Evolutionary conservation across 2,329 filamentous ascomycete genomes (phyloP), one percentile per base, ranked within the genome.

Genomic region (Penicillium expansum): DNA sequence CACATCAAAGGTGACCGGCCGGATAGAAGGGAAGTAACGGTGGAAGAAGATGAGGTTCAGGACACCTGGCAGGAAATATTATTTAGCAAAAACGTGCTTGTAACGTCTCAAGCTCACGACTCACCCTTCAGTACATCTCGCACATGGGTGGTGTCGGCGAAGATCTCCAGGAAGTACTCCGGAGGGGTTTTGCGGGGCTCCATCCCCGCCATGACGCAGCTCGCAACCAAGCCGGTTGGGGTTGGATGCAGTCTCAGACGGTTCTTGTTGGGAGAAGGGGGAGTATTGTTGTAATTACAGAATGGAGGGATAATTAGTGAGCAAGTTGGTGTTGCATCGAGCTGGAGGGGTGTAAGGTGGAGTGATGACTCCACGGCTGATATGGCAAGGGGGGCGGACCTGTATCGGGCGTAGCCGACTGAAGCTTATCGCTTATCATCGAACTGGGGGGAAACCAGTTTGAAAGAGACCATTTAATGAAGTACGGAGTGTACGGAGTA

Each of bases 1-100:
- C 62, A 97, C 86, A 71, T 97, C 92, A 77, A 91, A 88, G 62
- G 91, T 92, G 62, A 86, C 84, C 6, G 94, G 93, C 41, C 85
- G 81, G 66, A 97, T 84, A 57, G 91, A 87, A 56, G 91, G 91
- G 81, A 97, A 97, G 84, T 93, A 96, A 70, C 94, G 89, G 79
- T 97, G 92, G 83, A 97, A 97, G 85, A 97, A 99, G 74, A 97
- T 97, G 49, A 92, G 95, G 75, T 97, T 92, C 48, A 97, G 84
- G 73, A 97, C 90, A 62, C 90, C 93, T 96, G 68, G 39, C 44
- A 42, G 29, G 37, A 43, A 38, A 6, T 5, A 50, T 18, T 16
- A 14, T 39, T 39, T 48, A 47, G 43, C 22, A 22, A 11, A 7
- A 18, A n/a, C 5, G n/a, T 8, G 11, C 13, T 13, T 18, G 1